Base-by-base conservation (phyloP, 345 rosid species). In the Arabis hirsuta region DNA sequence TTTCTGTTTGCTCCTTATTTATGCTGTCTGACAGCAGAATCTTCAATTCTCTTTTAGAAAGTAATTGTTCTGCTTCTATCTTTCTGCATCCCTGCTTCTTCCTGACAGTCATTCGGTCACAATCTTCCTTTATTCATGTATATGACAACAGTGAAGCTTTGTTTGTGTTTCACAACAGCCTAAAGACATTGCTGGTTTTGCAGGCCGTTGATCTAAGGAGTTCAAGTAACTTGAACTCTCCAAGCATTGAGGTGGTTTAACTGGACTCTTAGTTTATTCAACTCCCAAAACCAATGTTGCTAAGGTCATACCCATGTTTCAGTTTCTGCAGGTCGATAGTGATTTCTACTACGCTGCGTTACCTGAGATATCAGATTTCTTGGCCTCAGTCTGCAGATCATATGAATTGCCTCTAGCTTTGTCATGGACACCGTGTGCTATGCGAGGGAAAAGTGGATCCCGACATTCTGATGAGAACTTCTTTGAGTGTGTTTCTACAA, bases 191-290 rank as follows among this genome's bases (percentile, higher is more conserved):
- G 5, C 43, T 68, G 55, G 84, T 80, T 62, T 57, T 76, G 83
- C 91, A 90, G 97, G 94, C 94, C 41, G 94, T 90, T 43, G 82
- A 90, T 76, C 84, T 90, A 22, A 80, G 81, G 81, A 88, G 98
- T 78, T 82, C 96, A 47, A 80, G 73, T 64, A 82, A 81, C 66
- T 79, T 83, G 82, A 74, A 72, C 63, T 65, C 82, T 29, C 84
- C 86, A 36, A 79, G 71, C 64, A 70, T 55, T 45, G 84, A 84
- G 93, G 96, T 86, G 81, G 77, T 54, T 42, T 27, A 46, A 55
- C 53, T 31, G 19, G 61, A 42, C 34, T 63, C 65, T 70, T 50
- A 54, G 14, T 50, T 34, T 51, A 73, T 66, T 48, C 57, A 22
- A 45, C 47, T 45, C 41, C 46, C 73, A 34, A 31, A 20, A 61